Conservation (phyloP, 345 rosid genomes). For the Abelmoschus esculentus region DNA sequence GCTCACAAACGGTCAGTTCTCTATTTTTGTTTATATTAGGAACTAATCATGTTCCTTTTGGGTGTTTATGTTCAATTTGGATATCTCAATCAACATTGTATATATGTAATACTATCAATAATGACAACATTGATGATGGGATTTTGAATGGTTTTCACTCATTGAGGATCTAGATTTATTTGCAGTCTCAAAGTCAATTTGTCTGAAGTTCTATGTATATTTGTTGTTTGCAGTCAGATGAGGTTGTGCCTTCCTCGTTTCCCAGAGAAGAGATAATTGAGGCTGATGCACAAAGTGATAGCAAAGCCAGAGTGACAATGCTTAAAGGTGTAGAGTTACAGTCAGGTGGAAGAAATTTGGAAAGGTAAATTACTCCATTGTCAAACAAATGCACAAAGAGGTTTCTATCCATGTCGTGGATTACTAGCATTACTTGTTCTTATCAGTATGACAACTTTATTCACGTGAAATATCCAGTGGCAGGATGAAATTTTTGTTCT, state of each 20-base stretch:
- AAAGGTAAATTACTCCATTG: constrained; percentile 20
- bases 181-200: not conserved
- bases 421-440: not conserved
- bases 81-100: not conserved
- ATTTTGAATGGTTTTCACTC: not conserved
- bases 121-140: not conserved
- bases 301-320: constrained; percentile 8
- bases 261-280: constrained; percentile 20
- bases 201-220: not conserved
- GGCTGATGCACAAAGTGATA: constrained; percentile 13
- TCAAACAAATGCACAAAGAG: not conserved
- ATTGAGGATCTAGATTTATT: not conserved
- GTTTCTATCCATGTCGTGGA: not conserved
- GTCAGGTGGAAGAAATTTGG: constrained; percentile 10
- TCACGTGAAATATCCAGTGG: too few species aligned
- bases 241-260: constrained; percentile 8
- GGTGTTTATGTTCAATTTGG: not conserved
- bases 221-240: constrained; percentile 23
- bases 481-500: not conserved
- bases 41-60: not conserved
- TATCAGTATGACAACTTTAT: not conserved
- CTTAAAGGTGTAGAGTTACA: constrained; percentile 16
- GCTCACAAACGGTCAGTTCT: constrained; percentile 27
- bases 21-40: not conserved
- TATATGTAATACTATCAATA: not conserved